Evolutionary conservation across 2,329 filamentous ascomycete species (phyloP), one percentile per base, ranked within the genome.

Genomic region (Colletotrichum sp.): DNA sequence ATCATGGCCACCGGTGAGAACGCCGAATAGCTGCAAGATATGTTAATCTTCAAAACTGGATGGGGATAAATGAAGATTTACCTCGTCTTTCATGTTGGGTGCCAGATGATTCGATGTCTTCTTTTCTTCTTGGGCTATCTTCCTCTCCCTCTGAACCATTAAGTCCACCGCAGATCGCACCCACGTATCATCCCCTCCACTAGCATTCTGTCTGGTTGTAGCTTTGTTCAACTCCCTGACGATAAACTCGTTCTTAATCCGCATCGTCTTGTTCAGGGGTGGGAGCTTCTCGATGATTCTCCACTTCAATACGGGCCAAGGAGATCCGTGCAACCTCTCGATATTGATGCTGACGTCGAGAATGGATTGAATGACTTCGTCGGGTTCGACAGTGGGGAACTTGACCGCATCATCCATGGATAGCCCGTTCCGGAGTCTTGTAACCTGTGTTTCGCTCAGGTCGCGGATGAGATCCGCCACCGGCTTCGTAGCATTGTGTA

Each of bases 1-100:
- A n/a, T 83, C 82, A 65, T 83, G 81, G 6, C 82, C 82, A 3
- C 76, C 82, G 4, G 82, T 76, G 13, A 83, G 76, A 48, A 80
- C 82, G 8, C 82, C 82, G 11, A 83, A 75, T n/a, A 80, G 27
- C 79, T 80, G 22, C 2, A 8, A 1, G 6, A 9, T 9, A 25
- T 3, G 8, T 59, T 12, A 59, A 22, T 44, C 28, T 15, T 2
- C 7, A 4, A 3, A 11, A 9, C 13, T 11, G 44, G 44, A 52
- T 8, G 44, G 12, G 11, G 2, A 2, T 15, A 6, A 8, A 27
- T 39, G 8, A 4, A 27, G 12, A 25, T n/a, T 12, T 64, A 70
- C 71, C 75, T 77, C 75, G 11, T 74, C 71, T 32, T 28, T 39
- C 75, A 71, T 77, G 8, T 44, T 61, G 3, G 61, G 66, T 3